These are phyloP conservation scores for Lodderomyces margitis DNA, from an alignment of 1,139 yeast genomes.

Conservation along the genomic window DNA sequence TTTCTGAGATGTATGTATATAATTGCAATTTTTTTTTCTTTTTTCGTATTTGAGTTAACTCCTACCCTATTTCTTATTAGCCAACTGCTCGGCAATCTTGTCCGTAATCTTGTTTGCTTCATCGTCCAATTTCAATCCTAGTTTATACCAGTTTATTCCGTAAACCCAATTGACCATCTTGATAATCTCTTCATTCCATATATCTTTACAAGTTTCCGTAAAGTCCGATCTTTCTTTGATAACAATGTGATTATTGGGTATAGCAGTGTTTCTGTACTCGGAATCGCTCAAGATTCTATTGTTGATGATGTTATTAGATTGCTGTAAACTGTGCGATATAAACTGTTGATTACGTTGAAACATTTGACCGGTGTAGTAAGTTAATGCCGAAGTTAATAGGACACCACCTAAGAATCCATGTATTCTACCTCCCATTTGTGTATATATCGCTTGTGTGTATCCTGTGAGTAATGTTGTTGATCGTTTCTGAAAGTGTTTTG, in stretches of 20 bases:
- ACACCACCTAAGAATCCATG: slow-evolving; percentile 73
- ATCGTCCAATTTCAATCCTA: slow-evolving; percentile 39
- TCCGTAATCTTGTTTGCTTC: slow-evolving; percentile 31
- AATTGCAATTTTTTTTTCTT: background rate
- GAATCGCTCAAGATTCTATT: slow-evolving; percentile 43
- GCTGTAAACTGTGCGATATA: slow-evolving; percentile 48
- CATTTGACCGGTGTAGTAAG: slow-evolving; percentile 63
- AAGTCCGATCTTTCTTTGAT: slow-evolving; percentile 27
- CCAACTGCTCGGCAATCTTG: slow-evolving; percentile 26
- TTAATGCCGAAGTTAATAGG: slow-evolving; percentile 59
- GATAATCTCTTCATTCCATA: slow-evolving; percentile 80
- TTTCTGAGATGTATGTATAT: slow-evolving; percentile 7
- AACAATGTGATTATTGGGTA: slow-evolving; percentile 34
- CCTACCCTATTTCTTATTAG: slow-evolving; percentile 16
- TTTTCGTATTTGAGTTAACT: background rate
- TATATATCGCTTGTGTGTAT: too few species aligned
- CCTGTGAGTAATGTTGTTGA: background rate
- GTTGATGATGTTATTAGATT: slow-evolving; percentile 49
- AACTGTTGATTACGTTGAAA: slow-evolving; percentile 48
- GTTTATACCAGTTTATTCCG: slow-evolving; percentile 50
- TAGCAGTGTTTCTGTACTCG: slow-evolving; percentile 22
- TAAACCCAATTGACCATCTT: slow-evolving; percentile 66
- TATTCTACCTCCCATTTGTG: slow-evolving; percentile 66
- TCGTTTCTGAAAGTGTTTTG: too few species aligned
- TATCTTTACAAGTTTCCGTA: slow-evolving; percentile 67